These are phyloP conservation scores for Mortierella antarctica DNA, from an alignment of 192 early-diverging fungal genomes.

Conservation along the genomic window DNA sequence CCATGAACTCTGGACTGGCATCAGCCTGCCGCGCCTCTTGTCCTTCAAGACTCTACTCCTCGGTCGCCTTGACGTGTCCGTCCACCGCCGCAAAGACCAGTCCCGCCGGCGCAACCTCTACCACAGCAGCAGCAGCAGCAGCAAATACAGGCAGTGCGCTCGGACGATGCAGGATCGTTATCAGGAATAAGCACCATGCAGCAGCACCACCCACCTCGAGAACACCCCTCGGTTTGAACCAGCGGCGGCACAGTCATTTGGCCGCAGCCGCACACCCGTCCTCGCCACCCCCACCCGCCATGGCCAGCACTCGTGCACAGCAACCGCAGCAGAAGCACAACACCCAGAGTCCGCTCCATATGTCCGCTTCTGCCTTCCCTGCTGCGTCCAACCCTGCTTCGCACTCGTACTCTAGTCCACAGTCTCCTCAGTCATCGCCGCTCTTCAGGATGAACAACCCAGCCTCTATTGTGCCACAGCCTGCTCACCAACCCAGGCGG, in stretches of 20 bases:
- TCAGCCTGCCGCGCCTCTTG: background rate
- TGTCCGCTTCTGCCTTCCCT: constrained; percentile 25
- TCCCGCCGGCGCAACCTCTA: background rate
- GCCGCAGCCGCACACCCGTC: constrained; percentile 11
- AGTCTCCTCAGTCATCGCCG: constrained; percentile 25
- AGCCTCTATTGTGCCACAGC: constrained; percentile 23
- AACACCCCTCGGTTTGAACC: background rate
- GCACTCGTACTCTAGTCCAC: background rate
- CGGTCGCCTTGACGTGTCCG: background rate
- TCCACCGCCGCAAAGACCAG: background rate
- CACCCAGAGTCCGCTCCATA: constrained; percentile 2
- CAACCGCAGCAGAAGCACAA: background rate
- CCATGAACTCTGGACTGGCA: background rate
- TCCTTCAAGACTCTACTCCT: background rate
- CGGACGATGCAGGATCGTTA: constrained; percentile 29
- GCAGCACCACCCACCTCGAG: background rate
- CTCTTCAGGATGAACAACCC: constrained; percentile 35
- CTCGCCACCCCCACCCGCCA: background rate
- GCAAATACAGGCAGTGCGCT: constrained; percentile 10
- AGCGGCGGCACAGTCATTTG: constrained; percentile 15
- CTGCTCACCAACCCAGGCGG: constrained; percentile 4
- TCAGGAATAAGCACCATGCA: constrained; percentile 12
- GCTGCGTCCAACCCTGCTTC: background rate
- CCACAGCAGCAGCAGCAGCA: background rate
- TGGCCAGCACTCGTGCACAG: background rate